These are phyloP conservation scores for Westerdykella ornata DNA, from an alignment of 2,329 filamentous ascomycete species.

Conservation along the genomic window DNA sequence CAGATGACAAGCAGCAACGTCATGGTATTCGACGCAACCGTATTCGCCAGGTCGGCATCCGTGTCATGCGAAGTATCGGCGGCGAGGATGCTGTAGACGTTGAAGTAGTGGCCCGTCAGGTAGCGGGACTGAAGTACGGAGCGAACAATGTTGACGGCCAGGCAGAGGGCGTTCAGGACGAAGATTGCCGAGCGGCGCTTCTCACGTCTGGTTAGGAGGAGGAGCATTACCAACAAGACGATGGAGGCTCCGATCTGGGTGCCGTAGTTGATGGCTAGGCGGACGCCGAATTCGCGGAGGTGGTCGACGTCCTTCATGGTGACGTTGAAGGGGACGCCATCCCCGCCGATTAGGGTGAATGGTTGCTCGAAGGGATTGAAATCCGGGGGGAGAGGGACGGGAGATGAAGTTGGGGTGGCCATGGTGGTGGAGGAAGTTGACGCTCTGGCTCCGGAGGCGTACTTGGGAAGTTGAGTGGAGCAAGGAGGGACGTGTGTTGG, in stretches of 20 bases:
- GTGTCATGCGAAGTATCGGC: conserved; percentile 50
- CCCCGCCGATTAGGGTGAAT: conserved; percentile 42
- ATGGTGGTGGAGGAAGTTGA: too few relatives aligned
- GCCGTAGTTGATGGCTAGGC: conserved; percentile 58
- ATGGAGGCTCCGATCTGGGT: conserved; percentile 63
- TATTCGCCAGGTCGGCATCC: conserved; percentile 39
- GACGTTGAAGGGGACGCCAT: conserved; percentile 41
- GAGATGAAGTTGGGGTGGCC: too few relatives aligned
- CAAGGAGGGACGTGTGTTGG: too few relatives aligned
- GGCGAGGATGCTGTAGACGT: conserved; percentile 56
- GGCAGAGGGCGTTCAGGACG: conserved; percentile 56
- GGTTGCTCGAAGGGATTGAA: conserved; percentile 50
- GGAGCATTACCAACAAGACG: conserved; percentile 58
- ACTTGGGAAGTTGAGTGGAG: too few relatives aligned
- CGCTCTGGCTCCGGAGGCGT: too few relatives aligned
- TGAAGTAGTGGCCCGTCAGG: conserved; percentile 54
- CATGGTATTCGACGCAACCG: conserved; percentile 46
- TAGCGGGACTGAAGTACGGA: conserved; percentile 52
- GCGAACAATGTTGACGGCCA: conserved; percentile 57
- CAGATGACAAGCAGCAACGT: conserved; percentile 49
- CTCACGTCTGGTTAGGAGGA: conserved; percentile 59
- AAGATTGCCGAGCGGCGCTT: conserved; percentile 61
- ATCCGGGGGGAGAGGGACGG: conserved; percentile 8
- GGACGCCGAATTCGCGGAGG: conserved; percentile 44
- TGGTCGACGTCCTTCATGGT: conserved; percentile 41